Evolutionary conservation across 1,139 yeast genomes (phyloP).

Genomic region (Hemisphaericaspora xylofermentans): DNA sequence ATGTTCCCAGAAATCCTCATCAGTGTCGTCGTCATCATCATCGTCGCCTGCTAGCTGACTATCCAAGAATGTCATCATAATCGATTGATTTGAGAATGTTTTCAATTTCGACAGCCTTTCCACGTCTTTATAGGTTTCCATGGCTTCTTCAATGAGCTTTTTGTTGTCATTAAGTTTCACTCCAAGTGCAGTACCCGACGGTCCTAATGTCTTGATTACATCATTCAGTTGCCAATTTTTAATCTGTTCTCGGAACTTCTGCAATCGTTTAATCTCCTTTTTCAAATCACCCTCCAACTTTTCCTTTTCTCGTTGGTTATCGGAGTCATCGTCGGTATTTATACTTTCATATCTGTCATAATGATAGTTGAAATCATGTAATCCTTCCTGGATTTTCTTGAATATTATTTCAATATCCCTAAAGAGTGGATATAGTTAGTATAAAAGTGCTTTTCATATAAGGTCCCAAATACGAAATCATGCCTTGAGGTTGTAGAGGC

Average conservation of each 20-base stretch:
- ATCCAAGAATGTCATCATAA: slow-evolving; percentile 46
- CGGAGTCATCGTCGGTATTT: slow-evolving; percentile 51
- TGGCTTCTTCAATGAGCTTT: slow-evolving; percentile 46
- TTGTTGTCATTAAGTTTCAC: slow-evolving; percentile 43
- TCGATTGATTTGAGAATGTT: slow-evolving; percentile 48
- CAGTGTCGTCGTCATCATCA: slow-evolving; percentile 15
- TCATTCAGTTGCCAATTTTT: slow-evolving; percentile 77
- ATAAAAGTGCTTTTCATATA: background rate
- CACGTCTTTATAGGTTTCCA: slow-evolving; percentile 50
- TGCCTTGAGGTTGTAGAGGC: background rate
- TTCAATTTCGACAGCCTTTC: slow-evolving; percentile 47
- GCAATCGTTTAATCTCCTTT: slow-evolving; percentile 93
- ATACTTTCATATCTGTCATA: slow-evolving; percentile 46
- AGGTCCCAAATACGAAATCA: background rate
- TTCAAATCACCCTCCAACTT: slow-evolving; percentile 90
- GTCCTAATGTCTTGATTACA: slow-evolving; percentile 43
- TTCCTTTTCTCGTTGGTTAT: slow-evolving; percentile 91
- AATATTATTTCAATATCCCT: slow-evolving; percentile 91
- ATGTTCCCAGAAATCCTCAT: slow-evolving; percentile 11
- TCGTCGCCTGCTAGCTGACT: slow-evolving; percentile 19
- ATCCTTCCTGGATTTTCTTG: slow-evolving; percentile 94
- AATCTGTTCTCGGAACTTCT: slow-evolving; percentile 91
- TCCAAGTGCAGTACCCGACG: slow-evolving; percentile 22
- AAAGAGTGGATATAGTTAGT: slow-evolving; percentile 17
- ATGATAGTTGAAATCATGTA: slow-evolving; percentile 66